Conservation (phyloP, 306 rosid genomes). For the Luffa acutangula region DNA sequence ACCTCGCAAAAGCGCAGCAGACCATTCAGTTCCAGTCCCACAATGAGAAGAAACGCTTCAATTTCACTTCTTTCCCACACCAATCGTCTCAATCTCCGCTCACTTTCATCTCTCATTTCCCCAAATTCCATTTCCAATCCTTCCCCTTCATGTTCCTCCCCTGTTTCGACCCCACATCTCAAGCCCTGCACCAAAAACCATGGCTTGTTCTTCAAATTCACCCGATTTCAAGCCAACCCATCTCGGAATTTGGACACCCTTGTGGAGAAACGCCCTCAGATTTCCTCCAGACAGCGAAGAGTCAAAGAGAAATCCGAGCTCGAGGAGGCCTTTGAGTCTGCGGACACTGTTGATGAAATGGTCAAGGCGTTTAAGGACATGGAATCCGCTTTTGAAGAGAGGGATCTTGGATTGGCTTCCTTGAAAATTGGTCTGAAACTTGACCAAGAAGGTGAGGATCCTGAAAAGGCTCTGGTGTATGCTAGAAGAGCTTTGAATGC, state of each 20-base stretch:
- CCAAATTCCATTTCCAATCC: conserved; percentile 20
- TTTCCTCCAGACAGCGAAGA: conserved; percentile 61
- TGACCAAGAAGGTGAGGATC: conserved; percentile 83
- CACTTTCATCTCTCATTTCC: conserved; percentile 16
- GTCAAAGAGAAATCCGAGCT: conserved; percentile 44
- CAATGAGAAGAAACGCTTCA: conserved; percentile 61
- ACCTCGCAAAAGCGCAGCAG: not conserved
- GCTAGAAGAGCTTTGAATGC: conserved; percentile 59
- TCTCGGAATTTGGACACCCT: conserved; percentile 45
- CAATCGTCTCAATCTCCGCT: conserved; percentile 27
- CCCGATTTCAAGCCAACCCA: conserved; percentile 27
- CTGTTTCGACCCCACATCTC: conserved; percentile 19
- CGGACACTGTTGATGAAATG: conserved; percentile 52
- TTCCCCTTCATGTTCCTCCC: conserved; percentile 18
- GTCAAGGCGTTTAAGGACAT: conserved; percentile 49
- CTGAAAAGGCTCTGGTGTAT: conserved; percentile 53
- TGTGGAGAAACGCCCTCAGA: conserved; percentile 30
- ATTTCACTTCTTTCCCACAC: conserved; percentile 28
- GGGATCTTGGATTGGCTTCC: conserved; percentile 70
- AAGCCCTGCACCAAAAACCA: conserved; percentile 27
- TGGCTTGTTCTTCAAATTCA: conserved; percentile 26
- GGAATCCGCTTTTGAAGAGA: conserved; percentile 52
- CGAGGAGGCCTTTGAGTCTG: conserved; percentile 77
- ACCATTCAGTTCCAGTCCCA: not conserved
- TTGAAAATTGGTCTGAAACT: conserved; percentile 75